A percentile compares a stretch with the other conserved stretches of the same genome.
Conservation (phyloP, 306 rosid genomes). For the Pterocarpus macrocarpus region DNA sequence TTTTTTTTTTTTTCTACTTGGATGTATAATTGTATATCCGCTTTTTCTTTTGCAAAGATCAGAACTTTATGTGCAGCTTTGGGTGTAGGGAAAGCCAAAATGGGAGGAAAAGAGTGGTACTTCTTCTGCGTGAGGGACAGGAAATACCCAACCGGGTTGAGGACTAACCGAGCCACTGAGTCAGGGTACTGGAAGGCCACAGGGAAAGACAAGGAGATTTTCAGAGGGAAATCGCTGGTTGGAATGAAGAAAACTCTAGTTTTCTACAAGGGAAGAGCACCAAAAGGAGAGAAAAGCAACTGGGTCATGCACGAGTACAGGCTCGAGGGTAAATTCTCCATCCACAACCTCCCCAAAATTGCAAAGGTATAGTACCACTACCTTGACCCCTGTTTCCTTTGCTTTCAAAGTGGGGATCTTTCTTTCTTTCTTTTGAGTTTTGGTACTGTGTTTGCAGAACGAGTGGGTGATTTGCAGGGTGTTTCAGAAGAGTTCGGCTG, state of each 20-base stretch:
- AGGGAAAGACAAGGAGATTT: slow-evolving; percentile 92
- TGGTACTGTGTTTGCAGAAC: slow-evolving; percentile 61
- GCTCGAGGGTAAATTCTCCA: slow-evolving; percentile 82
- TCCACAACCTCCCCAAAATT: slow-evolving; percentile 85
- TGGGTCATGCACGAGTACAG: slow-evolving; percentile 99
- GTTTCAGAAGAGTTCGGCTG: slow-evolving; percentile 79
- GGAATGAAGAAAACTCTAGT: slow-evolving; percentile 98
- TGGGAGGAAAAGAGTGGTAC: slow-evolving; percentile 98
- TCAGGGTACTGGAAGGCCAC: slow-evolving; percentile 99
- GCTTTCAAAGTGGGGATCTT: background rate
- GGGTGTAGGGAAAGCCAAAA: slow-evolving; percentile 83
- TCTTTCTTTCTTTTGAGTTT: background rate
- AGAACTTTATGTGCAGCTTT: background rate
- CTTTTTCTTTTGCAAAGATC: too few species aligned
- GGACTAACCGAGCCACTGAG: slow-evolving; percentile 96
- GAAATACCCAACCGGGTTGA: slow-evolving; percentile 94
- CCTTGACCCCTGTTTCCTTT: background rate
- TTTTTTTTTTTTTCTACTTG: background rate
- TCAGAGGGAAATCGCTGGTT: slow-evolving; percentile 80
- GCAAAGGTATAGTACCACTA: slow-evolving; percentile 62
- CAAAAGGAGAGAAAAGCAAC: slow-evolving; percentile 91
- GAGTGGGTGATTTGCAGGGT: slow-evolving; percentile 98
- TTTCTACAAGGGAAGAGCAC: slow-evolving; percentile 94
- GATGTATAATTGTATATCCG: too few species aligned
- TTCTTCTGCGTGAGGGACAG: slow-evolving; percentile 94